phyloP scores from a whole-genome alignment of 768 basidiomycete species.

The Auricularia sp. region DNA sequence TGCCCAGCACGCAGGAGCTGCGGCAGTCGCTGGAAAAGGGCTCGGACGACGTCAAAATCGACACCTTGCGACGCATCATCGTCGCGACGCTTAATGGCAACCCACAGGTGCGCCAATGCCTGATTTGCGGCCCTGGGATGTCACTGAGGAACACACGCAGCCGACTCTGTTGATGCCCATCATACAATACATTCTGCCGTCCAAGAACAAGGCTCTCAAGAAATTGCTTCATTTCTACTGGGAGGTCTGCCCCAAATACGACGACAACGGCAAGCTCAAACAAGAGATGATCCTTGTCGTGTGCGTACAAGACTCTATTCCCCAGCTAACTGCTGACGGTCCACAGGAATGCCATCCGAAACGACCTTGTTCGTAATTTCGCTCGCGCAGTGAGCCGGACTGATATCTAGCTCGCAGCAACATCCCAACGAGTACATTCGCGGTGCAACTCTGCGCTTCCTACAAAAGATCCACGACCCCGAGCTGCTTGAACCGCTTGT shows the following conservation, averaged over 20 bases:
- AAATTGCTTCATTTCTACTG: slow-evolving; percentile 93
- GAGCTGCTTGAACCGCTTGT: slow-evolving; percentile 94
- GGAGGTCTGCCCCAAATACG: slow-evolving; percentile 97
- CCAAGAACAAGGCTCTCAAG: slow-evolving; percentile 91
- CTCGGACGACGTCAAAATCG: slow-evolving; percentile 91
- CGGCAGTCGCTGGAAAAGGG: slow-evolving; percentile 84
- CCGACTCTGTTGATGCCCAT: slow-evolving; percentile 94
- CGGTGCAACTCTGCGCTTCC: slow-evolving; percentile 91
- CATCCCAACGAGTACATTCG: slow-evolving; percentile 99
- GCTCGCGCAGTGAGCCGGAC: slow-evolving; percentile 6
- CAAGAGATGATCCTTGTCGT: slow-evolving; percentile 99
- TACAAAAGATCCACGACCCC: slow-evolving; percentile 91
- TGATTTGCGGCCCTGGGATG: neutral
- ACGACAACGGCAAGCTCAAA: slow-evolving; percentile 93
- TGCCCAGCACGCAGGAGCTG: slow-evolving; percentile 74
- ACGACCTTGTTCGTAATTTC: slow-evolving; percentile 49
- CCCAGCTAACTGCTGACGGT: slow-evolving; percentile 9
- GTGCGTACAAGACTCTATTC: slow-evolving; percentile 39
- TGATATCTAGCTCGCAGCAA: slow-evolving; percentile 36
- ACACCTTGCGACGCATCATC: slow-evolving; percentile 91
- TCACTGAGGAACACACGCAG: slow-evolving; percentile 28
- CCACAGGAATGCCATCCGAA: slow-evolving; percentile 86
- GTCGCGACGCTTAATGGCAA: slow-evolving; percentile 92
- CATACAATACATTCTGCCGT: slow-evolving; percentile 96
- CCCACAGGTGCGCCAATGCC: slow-evolving; percentile 53